Evolutionary conservation across 1,284 basidiomycete genomes (phyloP), one percentile per base, ranked within the genome.

Genomic region (Boletellus deceptivus): DNA sequence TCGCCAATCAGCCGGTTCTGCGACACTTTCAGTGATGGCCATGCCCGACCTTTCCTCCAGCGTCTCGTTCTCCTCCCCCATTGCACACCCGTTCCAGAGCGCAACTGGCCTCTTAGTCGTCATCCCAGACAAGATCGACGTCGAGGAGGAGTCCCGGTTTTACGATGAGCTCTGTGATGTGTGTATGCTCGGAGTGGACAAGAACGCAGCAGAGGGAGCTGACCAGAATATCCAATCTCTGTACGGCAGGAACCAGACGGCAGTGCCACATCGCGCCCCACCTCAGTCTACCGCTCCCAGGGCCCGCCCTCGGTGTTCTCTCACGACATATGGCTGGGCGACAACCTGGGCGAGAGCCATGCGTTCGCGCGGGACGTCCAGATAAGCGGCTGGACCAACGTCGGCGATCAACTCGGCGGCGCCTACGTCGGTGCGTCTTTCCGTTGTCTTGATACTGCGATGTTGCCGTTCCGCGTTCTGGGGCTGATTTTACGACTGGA

Each of bases 321-420:
- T 1, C 73, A 74, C 22, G 74, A 76, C 49, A 77, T 88, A 27
- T 87, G 82, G 76, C 71, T 87, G 8, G 79, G 74, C 0, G 83
- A 86, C 54, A 79, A 79, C 50, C 74, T 71, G 0, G 80, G 80
- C 0, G 72, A 76, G 53, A 78, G 76, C 45, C 58, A 60, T 0
- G 70, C 74, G 1, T 88, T 88, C 59, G 78, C 86, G 3, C 73
- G 80, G 39, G 78, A 80, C 56, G 83, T 87, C 3, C 71, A 74
- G 42, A 83, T 88, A 31, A 71, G 71, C 16, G 85, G 84, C 0
- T 88, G 85, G 85, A 83, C 80, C 16, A 80, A 74, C 54, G 84
- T 88, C 9, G 83, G 83, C 0, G 83, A 85, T 56, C 74, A 73
- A 45, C 71, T 72, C 0, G 78, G 79, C 17, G 82, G 83, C 1